Conservation (phyloP, 1,139 yeast species). For the Candida freyschussii region DNA sequence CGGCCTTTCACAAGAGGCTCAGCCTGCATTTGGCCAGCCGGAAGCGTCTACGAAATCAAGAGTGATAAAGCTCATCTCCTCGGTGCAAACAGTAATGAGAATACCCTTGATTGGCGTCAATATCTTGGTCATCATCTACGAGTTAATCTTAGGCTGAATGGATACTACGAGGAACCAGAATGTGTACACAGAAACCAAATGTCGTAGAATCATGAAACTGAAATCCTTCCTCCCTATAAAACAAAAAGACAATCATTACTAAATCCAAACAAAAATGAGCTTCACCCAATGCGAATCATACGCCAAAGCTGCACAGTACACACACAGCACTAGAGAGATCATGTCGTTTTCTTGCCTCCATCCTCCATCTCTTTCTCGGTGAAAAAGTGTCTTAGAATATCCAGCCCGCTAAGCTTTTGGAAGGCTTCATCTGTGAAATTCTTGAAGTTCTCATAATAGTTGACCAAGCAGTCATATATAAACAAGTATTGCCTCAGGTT, state of each 20-base stretch:
- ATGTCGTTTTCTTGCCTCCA: too few species aligned
- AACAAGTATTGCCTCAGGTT: slow-evolving; percentile 69
- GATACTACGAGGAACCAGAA: background rate
- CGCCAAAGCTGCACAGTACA: too few species aligned
- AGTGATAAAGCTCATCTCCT: slow-evolving; percentile 60
- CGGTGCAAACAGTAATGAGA: slow-evolving; percentile 70
- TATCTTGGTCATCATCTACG: slow-evolving; percentile 63
- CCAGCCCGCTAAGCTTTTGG: slow-evolving; percentile 7
- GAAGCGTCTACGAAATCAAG: slow-evolving; percentile 51
- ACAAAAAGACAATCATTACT: background rate
- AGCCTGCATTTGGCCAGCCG: slow-evolving; percentile 35
- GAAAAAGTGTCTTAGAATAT: slow-evolving; percentile 14
- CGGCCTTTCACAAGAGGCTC: slow-evolving; percentile 42
- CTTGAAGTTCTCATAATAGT: slow-evolving; percentile 24
- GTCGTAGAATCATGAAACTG: background rate
- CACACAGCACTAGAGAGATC: too few species aligned
- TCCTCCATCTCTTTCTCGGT: too few species aligned
- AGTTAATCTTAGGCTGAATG: slow-evolving; percentile 60
- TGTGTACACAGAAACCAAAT: too few species aligned
- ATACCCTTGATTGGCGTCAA: slow-evolving; percentile 71
- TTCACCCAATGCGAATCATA: too few species aligned
- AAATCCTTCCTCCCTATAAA: background rate
- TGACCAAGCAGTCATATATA: slow-evolving; percentile 54
- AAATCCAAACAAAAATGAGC: slow-evolving; percentile 2
- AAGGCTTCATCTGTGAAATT: slow-evolving; percentile 7